These are phyloP conservation scores for Trichoderma citrinoviride DNA, from an alignment of 2,329 filamentous ascomycete genomes.

Conservation along the genomic window DNA sequence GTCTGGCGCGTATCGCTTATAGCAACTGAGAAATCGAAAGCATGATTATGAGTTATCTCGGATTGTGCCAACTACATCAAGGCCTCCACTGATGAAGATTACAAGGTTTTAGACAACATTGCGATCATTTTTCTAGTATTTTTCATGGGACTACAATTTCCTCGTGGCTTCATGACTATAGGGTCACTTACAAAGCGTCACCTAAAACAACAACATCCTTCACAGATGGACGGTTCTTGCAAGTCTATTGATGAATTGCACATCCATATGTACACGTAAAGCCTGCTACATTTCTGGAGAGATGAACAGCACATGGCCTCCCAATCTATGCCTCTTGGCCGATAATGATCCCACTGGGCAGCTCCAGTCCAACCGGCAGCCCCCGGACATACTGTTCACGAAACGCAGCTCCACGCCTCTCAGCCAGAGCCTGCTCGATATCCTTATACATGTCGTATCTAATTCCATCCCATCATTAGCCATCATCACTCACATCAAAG, in stretches of 20 bases:
- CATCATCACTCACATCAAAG: not conserved
- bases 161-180: too few relatives aligned
- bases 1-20: not conserved
- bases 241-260: not conserved
- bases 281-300: too few relatives aligned
- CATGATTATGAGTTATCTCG: not conserved
- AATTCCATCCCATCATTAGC: not conserved
- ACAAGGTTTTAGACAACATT: too few relatives aligned
- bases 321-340: slow-evolving; percentile 24
- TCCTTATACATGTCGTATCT: slow-evolving; percentile 60
- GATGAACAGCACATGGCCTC: too few relatives aligned
- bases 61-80: not conserved
- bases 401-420: slow-evolving; percentile 35
- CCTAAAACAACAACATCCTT: too few relatives aligned
- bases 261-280: not conserved
- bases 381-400: slow-evolving; percentile 41
- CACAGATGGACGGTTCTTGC: too few relatives aligned
- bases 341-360: slow-evolving; percentile 48
- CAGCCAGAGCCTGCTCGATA: slow-evolving; percentile 48
- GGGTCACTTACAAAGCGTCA: too few relatives aligned
- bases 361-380: slow-evolving; percentile 46
- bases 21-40: not conserved
- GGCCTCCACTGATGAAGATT: too few relatives aligned
- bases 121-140: too few relatives aligned
- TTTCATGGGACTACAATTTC: too few relatives aligned